Evolutionary conservation across 2,329 filamentous ascomycete species (phyloP).

Genomic region (Pyricularia sp.): DNA sequence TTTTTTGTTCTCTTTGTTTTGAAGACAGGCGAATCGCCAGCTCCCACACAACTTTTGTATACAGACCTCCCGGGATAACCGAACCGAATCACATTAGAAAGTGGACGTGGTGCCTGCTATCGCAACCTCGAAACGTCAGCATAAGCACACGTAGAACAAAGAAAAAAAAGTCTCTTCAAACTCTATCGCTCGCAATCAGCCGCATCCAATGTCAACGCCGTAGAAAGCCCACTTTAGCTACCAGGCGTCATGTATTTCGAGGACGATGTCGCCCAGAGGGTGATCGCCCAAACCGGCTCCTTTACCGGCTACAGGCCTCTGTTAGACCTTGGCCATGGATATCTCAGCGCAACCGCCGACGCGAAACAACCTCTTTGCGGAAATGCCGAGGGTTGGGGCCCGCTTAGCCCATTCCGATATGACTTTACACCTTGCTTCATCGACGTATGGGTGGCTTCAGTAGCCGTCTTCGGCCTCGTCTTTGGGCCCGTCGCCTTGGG

Average conservation of each 20-base stretch:
- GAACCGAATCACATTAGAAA: background rate
- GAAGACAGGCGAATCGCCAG: background rate
- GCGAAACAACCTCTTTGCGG: conserved; percentile 65
- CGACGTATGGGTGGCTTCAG: conserved; percentile 71
- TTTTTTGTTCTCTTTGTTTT: background rate
- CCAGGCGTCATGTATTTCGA: conserved; percentile 24
- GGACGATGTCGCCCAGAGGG: conserved; percentile 27
- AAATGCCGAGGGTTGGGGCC: conserved; percentile 91
- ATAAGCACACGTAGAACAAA: background rate
- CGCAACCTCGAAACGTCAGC: background rate
- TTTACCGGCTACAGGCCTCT: conserved; percentile 43
- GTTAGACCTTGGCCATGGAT: conserved; percentile 40
- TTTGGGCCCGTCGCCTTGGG: conserved; percentile 66
- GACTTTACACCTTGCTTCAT: conserved; percentile 98
- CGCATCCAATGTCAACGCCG: background rate
- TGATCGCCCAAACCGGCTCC: conserved; percentile 42
- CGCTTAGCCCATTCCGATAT: conserved; percentile 72
- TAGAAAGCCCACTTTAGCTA: background rate
- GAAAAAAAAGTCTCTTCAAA: background rate
- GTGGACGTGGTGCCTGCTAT: background rate
- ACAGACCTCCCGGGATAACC: background rate
- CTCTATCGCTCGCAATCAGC: background rate
- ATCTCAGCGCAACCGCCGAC: conserved; percentile 38
- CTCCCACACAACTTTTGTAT: background rate
- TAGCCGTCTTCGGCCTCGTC: conserved; percentile 68